Evolutionary conservation across 306 rosid genomes (phyloP).

Genomic region (Canavalia gladiata): DNA sequence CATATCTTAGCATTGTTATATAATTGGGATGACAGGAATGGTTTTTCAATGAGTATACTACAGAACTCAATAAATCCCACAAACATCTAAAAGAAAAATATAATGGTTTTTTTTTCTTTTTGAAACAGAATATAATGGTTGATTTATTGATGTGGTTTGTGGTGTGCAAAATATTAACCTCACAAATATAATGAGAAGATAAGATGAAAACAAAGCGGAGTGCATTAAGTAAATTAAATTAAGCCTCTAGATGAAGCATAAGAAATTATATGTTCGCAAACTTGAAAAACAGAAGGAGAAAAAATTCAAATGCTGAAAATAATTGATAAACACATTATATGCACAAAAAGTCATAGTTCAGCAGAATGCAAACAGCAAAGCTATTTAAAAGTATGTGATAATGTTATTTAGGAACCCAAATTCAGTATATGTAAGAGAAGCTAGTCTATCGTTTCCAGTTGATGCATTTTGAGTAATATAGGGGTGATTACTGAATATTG

Average conservation of each 20-base stretch:
- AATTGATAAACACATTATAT: neutral
- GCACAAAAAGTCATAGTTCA: neutral
- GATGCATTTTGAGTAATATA: neutral
- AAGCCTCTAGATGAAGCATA: slow-evolving; percentile 5
- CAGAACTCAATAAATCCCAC: slow-evolving; percentile 66
- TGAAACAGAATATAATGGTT: neutral
- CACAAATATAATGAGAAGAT: neutral
- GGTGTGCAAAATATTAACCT: neutral
- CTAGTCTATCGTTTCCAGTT: neutral
- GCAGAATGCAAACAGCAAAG: neutral
- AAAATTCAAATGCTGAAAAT: slow-evolving; percentile 35
- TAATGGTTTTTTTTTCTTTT: no score
- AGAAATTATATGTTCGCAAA: neutral
- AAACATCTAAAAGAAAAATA: slow-evolving; percentile 59
- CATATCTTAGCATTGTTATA: slow-evolving; percentile 10
- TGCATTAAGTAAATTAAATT: neutral
- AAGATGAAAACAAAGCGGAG: neutral
- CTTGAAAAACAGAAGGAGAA: neutral
- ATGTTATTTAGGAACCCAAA: neutral
- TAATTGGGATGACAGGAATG: neutral
- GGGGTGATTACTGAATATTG: neutral
- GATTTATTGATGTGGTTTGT: neutral
- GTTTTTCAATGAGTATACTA: slow-evolving; percentile 59
- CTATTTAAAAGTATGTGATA: slow-evolving; percentile 10
- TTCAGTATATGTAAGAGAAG: neutral